phyloP scores from a whole-genome alignment of 495 filamentous ascomycete species.

The Annulohypoxylon moriforme region DNA sequence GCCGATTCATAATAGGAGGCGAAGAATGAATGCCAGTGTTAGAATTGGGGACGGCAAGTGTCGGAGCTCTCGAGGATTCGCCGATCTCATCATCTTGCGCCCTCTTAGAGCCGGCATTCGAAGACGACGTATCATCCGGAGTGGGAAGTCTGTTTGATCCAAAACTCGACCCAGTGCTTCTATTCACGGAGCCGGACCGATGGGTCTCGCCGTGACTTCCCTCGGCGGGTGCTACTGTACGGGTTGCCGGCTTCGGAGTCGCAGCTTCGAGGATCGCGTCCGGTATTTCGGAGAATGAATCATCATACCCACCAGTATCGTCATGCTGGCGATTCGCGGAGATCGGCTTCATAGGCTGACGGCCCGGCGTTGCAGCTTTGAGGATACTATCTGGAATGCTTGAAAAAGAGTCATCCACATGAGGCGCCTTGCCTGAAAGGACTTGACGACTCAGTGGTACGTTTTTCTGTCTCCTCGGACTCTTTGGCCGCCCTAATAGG shows the following conservation, averaged over 20 bases:
- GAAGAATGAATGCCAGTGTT: conserved; percentile 42
- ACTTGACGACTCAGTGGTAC: conserved; percentile 40
- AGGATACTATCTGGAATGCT: conserved; percentile 48
- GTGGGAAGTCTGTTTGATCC: conserved; percentile 61
- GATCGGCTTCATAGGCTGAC: conserved; percentile 40
- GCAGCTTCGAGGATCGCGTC: conserved; percentile 59
- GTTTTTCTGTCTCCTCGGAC: conserved; percentile 38
- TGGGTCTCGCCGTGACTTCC: conserved; percentile 8
- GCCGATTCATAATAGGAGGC: conserved; percentile 42
- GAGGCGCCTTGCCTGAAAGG: conserved; percentile 40
- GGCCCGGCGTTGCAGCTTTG: conserved; percentile 44
- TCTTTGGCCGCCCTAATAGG: conserved; percentile 27
- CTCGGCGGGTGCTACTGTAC: conserved; percentile 9
- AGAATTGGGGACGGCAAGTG: conserved; percentile 10
- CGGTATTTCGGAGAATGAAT: conserved; percentile 65
- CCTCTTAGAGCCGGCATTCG: conserved; percentile 49
- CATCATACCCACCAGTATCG: conserved; percentile 54
- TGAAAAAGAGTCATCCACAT: conserved; percentile 47
- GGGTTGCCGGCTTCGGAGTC: conserved; percentile 53
- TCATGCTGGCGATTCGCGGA: conserved; percentile 21
- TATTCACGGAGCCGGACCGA: conserved; percentile 21
- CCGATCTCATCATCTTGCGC: conserved; percentile 35
- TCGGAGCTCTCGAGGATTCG: conserved; percentile 18
- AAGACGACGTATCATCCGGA: conserved; percentile 66
- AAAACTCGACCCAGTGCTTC: conserved; percentile 49